Conservation (phyloP, 192 early-diverging fungal genomes). For the Dimargaris cristalligena region DNA sequence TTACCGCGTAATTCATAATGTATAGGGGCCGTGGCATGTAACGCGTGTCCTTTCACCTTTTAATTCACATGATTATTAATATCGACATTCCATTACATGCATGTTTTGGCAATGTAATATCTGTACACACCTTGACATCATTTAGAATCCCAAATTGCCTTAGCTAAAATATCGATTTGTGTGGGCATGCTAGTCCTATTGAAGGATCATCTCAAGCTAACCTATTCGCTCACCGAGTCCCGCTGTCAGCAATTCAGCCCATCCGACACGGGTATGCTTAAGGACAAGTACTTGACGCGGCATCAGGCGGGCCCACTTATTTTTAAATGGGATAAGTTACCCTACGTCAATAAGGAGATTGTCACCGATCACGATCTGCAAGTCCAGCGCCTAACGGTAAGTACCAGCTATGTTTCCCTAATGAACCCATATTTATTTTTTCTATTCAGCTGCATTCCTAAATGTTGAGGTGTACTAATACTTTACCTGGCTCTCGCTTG, state of each 20-base stretch:
- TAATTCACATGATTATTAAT: constrained; percentile 6
- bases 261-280: constrained; percentile 21
- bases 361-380: constrained; percentile 12
- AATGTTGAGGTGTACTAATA: neutral
- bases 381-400: constrained; percentile 15
- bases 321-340: constrained; percentile 23
- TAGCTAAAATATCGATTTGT: constrained; percentile 37
- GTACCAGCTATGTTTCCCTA: neutral
- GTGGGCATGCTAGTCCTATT: constrained; percentile 40
- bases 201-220: constrained; percentile 41
- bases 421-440: neutral
- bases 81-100: constrained; percentile 10
- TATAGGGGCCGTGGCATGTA: neutral
- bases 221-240: constrained; percentile 34
- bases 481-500: neutral
- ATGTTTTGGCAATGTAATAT: neutral
- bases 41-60: neutral
- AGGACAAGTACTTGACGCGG: constrained; percentile 38
- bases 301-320: constrained; percentile 16
- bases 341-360: constrained; percentile 18
- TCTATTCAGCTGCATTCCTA: neutral
- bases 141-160: constrained; percentile 1
- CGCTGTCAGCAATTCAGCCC: constrained; percentile 33
- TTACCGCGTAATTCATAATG: neutral
- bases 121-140: constrained; percentile 13